phyloP scores from a whole-genome alignment of 208 protist species.

The Crithidia expoeki region DNA sequence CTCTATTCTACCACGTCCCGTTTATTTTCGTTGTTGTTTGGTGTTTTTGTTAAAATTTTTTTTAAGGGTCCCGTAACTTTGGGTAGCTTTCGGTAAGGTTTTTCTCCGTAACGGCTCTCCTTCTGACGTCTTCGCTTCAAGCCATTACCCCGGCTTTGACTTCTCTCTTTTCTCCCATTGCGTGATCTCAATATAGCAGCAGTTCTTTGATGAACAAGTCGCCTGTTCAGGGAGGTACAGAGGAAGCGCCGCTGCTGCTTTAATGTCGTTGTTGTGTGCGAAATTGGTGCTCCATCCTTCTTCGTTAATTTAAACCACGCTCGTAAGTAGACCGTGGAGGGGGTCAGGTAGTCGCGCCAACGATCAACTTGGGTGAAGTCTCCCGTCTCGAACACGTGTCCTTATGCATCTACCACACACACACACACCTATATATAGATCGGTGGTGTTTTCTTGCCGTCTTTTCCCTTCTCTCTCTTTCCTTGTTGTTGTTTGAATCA shows the following conservation, averaged over 20 bases:
- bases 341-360: too few relatives aligned
- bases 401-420: too few relatives aligned
- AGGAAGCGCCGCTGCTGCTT: constrained; percentile 3
- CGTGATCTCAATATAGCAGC: not conserved
- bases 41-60: not conserved
- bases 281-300: too few relatives aligned
- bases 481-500: constrained; percentile 4
- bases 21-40: not conserved
- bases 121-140: not conserved
- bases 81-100: not conserved
- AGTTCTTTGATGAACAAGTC: not conserved
- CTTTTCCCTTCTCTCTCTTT: constrained; percentile 16
- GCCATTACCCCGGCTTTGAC: not conserved
- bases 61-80: constrained; percentile 18
- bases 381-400: too few relatives aligned
- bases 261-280: not conserved
- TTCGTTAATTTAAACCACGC: too few relatives aligned
- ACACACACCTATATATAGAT: too few relatives aligned
- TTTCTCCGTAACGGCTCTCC: constrained; percentile 6
- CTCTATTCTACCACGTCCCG: constrained; percentile 2
- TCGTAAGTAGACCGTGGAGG: too few relatives aligned
- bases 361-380: too few relatives aligned
- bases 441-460: constrained; percentile 13
- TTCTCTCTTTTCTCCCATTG: not conserved
- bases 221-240: not conserved